Base-by-base conservation (phyloP, 169 alveolate genomes). In the Sarcocystis neurona region DNA sequence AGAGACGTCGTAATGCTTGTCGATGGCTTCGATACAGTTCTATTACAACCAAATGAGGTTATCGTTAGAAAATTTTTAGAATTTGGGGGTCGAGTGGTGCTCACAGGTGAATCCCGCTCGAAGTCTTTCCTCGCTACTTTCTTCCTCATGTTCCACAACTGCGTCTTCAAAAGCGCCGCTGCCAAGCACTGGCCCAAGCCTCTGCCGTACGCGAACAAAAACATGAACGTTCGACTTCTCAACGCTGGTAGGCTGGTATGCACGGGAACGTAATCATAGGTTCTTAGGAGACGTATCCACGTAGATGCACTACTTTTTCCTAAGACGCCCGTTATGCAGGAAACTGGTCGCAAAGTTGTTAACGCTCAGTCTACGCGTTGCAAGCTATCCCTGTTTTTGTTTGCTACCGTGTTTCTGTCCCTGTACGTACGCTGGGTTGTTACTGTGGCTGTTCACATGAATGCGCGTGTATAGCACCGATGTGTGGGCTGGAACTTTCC, bases 211-310 rank as follows among this genome's bases (percentile, higher is more conserved):
- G 74, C 90, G 2, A 32, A 37, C 34, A 32, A 32, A 68, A 68
- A 68, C 34, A 32, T 85, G 41, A 20, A 37, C 39, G 63, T 85
- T 18, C 84, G 56, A 37, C 56, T 53, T 18, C 50, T 85, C 58
- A 85, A 85, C 63, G 34, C 90, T 18, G 90, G 90, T 85, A 63
- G 23, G 46, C 1, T 43, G 88, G 30, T 79, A n/a, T 6, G n/a
- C n/a, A n/a, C n/a, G n/a, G n/a, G n/a, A n/a, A n/a, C n/a, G n/a
- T n/a, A n/a, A n/a, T n/a, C n/a, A n/a, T n/a, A n/a, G n/a, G n/a
- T n/a, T n/a, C n/a, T n/a, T n/a, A n/a, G n/a, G n/a, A n/a, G n/a
- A n/a, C n/a, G n/a, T n/a, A n/a, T n/a, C n/a, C n/a, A n/a, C n/a
- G n/a, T n/a, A n/a, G n/a, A n/a, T n/a, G n/a, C n/a, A n/a, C n/a